Evolutionary conservation across 2,329 filamentous ascomycete species (phyloP).

Genomic region (Ceratocystis colombiana): DNA sequence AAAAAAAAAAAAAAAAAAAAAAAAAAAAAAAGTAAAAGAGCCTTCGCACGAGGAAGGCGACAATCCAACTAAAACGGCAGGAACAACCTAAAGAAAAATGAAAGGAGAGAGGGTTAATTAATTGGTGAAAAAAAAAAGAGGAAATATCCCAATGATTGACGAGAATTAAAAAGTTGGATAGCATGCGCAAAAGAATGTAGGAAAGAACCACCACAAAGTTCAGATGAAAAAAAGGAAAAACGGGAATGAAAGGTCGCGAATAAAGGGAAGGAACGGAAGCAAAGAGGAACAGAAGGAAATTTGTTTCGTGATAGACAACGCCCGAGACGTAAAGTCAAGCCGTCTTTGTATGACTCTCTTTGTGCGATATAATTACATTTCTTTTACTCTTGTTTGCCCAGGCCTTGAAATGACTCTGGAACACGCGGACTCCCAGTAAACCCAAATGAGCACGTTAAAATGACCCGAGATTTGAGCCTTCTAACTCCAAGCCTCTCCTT

Average conservation of each 20-base stretch:
- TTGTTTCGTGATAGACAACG: background rate
- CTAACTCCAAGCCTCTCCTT: background rate
- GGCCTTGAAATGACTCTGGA: background rate
- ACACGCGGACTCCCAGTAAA: background rate
- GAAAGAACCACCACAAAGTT: background rate
- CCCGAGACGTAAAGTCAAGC: background rate
- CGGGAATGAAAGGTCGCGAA: background rate
- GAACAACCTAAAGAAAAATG: background rate
- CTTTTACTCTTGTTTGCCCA: background rate
- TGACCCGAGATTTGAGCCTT: slow-evolving; percentile 2
- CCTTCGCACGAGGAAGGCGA: too few relatives aligned
- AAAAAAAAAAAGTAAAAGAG: too few relatives aligned
- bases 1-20: too few relatives aligned
- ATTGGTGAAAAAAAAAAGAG: background rate
- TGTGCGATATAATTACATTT: background rate
- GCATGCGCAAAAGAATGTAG: background rate
- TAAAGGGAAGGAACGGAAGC: background rate
- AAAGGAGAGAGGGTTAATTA: background rate
- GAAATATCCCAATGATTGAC: too few relatives aligned
- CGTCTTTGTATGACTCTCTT: background rate
- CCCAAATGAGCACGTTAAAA: background rate
- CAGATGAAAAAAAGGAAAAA: background rate
- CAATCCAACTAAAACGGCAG: too few relatives aligned
- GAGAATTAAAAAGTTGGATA: background rate
- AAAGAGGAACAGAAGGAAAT: slow-evolving; percentile 1